phyloP scores from a whole-genome alignment of 2,329 filamentous ascomycete species.

The Eutypella sp. region DNA sequence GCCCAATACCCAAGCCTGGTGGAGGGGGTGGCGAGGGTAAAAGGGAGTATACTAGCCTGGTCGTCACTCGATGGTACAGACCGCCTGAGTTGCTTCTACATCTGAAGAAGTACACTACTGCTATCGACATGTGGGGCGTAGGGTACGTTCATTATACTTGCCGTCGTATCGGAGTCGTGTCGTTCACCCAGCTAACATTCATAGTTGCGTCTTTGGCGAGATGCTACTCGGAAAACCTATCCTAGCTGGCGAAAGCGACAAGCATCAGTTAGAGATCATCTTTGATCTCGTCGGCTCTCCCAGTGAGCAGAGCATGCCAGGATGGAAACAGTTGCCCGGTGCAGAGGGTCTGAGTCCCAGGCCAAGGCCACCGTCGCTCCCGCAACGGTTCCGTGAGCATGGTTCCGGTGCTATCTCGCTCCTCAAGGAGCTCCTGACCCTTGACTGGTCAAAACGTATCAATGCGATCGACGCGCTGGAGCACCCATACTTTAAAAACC shows the following conservation, averaged over 20 bases:
- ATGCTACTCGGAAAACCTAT: conserved; percentile 96
- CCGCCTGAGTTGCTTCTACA: conserved; percentile 89
- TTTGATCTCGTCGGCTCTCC: conserved; percentile 90
- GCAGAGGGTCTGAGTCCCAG: conserved; percentile 69
- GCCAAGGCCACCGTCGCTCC: conserved; percentile 58
- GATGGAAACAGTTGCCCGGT: conserved; percentile 78
- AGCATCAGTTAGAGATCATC: conserved; percentile 86
- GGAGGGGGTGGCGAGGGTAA: conserved; percentile 77
- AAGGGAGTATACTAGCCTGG: conserved; percentile 91
- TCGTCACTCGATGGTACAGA: conserved; percentile 95
- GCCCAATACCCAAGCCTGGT: conserved; percentile 69
- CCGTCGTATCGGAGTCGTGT: not conserved
- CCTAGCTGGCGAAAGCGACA: conserved; percentile 80
- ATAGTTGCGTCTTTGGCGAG: conserved; percentile 92
- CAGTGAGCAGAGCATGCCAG: conserved; percentile 87
- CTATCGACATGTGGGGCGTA: conserved; percentile 97
- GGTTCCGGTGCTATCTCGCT: conserved; percentile 70
- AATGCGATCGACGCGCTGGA: conserved; percentile 92
- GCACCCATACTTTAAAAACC: conserved; percentile 82
- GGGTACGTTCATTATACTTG: conserved; percentile 53
- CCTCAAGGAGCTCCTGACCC: conserved; percentile 73
- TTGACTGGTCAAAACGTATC: conserved; percentile 84
- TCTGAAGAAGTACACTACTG: conserved; percentile 87
- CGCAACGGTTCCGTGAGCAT: conserved; percentile 69
- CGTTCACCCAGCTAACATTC: conserved; percentile 14